phyloP scores from a whole-genome alignment of 352 stramenopile species.

The Elongisporangium anandrum region DNA sequence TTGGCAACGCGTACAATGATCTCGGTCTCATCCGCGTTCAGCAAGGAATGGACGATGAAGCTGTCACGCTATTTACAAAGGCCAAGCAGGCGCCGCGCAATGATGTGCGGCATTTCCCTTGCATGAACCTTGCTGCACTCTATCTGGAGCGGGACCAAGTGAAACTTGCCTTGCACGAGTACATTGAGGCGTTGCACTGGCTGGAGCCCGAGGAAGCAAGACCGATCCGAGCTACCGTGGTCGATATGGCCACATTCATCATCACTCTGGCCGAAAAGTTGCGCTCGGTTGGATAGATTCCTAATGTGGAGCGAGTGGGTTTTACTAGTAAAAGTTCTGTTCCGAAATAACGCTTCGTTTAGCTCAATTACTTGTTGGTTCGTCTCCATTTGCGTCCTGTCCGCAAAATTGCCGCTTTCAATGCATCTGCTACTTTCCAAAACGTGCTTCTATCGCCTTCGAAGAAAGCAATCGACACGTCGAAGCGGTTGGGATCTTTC shows the following conservation, averaged over 20 bases:
- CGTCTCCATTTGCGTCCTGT: constrained; percentile 65
- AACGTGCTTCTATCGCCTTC: constrained; percentile 53
- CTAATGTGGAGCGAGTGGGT: background rate
- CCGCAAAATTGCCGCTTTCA: constrained; percentile 58
- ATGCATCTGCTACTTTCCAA: constrained; percentile 50
- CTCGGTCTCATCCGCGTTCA: constrained; percentile 60
- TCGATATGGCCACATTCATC: constrained; percentile 61
- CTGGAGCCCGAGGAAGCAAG: constrained; percentile 42
- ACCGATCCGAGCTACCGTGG: constrained; percentile 65
- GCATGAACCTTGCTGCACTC: constrained; percentile 57
- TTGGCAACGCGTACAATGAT: constrained; percentile 75
- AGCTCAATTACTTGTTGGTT: constrained; percentile 5
- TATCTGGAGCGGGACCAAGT: constrained; percentile 62
- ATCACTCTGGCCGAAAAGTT: constrained; percentile 43
- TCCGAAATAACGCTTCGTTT: constrained; percentile 11
- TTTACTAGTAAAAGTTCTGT: background rate
- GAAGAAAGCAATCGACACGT: constrained; percentile 30
- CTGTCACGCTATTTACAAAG: constrained; percentile 51
- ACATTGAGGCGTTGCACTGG: constrained; percentile 75
- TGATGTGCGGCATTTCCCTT: constrained; percentile 65
- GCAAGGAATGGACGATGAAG: constrained; percentile 52
- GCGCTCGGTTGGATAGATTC: constrained; percentile 10
- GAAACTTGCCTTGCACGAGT: constrained; percentile 61
- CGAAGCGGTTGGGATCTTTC: background rate
- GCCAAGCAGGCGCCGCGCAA: constrained; percentile 56